A percentile compares a stretch with the other conserved stretches of the same genome.
Conservation (phyloP, 495 filamentous ascomycete species). For the Pseudevernia furfuracea region DNA sequence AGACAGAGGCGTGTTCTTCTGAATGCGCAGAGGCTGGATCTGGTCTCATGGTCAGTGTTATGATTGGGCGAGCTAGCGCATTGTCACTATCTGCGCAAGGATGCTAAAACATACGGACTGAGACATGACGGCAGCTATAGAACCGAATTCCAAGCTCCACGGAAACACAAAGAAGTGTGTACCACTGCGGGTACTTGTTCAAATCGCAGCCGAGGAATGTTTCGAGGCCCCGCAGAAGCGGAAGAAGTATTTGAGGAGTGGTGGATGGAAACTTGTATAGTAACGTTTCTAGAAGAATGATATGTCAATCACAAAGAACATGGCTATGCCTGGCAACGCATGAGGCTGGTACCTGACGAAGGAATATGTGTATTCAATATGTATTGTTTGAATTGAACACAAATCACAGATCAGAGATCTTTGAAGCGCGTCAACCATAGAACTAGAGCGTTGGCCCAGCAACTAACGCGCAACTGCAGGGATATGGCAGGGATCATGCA, state of each 20-base stretch:
- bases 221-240: neutral
- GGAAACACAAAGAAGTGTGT: neutral
- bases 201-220: constrained; percentile 13
- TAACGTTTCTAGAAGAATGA: neutral
- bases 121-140: constrained; percentile 16
- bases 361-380: constrained; percentile 9
- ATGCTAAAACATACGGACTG: constrained; percentile 20
- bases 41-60: constrained; percentile 15
- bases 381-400: neutral
- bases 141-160: neutral
- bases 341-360: neutral
- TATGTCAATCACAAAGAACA: neutral
- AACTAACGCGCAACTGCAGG: constrained; percentile 12
- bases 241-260: neutral
- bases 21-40: constrained; percentile 31
- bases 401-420: constrained; percentile 6
- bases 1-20: constrained; percentile 25
- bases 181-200: neutral
- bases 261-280: neutral
- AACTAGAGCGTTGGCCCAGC: constrained; percentile 15
- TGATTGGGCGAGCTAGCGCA: constrained; percentile 9
- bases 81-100: neutral
- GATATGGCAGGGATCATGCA: neutral
- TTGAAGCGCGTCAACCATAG: neutral
- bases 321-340: neutral